These are phyloP conservation scores for Hyphopichia homilentoma DNA, from an alignment of 805 yeast species.

Conservation along the genomic window DNA sequence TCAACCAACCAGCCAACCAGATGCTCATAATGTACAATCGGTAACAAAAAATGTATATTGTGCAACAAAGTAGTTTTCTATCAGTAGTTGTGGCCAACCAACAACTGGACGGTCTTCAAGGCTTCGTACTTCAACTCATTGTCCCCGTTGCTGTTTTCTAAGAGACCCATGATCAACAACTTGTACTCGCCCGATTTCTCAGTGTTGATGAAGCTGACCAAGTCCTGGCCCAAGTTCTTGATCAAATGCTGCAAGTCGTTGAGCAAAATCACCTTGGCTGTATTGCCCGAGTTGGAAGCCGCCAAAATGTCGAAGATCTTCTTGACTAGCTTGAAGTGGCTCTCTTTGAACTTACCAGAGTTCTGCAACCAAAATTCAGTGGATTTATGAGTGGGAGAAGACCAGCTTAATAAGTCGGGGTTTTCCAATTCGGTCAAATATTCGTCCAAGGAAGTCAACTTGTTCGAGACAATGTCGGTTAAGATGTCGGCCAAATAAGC, in stretches of 20 bases:
- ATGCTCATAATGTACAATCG: too few relatives aligned
- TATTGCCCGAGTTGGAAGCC: slow-evolving; percentile 12
- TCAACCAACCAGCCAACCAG: too few relatives aligned
- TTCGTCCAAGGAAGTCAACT: slow-evolving; percentile 89
- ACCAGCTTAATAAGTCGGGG: slow-evolving; percentile 68
- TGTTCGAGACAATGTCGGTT: slow-evolving; percentile 62
- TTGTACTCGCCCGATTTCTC: slow-evolving; percentile 58
- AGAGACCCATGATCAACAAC: slow-evolving; percentile 76
- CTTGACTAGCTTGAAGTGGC: slow-evolving; percentile 69
- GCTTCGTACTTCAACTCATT: slow-evolving; percentile 93
- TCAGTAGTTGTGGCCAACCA: slow-evolving; percentile 78
- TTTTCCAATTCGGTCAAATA: slow-evolving; percentile 81
- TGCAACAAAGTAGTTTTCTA: too few relatives aligned
- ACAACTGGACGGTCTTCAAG: slow-evolving; percentile 87
- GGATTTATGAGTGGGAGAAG: slow-evolving; percentile 86
- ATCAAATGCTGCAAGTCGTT: slow-evolving; percentile 42
- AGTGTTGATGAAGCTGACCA: slow-evolving; percentile 31
- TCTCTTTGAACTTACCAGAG: slow-evolving; percentile 67
- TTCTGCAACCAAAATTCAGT: slow-evolving; percentile 90
- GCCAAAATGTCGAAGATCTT: slow-evolving; percentile 53
- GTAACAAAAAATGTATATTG: too few relatives aligned
- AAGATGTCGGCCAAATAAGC: slow-evolving; percentile 53
- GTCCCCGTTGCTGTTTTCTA: slow-evolving; percentile 64
- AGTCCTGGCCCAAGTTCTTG: slow-evolving; percentile 36
- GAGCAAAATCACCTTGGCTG: slow-evolving; percentile 34